phyloP scores from a whole-genome alignment of 768 basidiomycete genomes.

The Naganishia vishniacii region DNA sequence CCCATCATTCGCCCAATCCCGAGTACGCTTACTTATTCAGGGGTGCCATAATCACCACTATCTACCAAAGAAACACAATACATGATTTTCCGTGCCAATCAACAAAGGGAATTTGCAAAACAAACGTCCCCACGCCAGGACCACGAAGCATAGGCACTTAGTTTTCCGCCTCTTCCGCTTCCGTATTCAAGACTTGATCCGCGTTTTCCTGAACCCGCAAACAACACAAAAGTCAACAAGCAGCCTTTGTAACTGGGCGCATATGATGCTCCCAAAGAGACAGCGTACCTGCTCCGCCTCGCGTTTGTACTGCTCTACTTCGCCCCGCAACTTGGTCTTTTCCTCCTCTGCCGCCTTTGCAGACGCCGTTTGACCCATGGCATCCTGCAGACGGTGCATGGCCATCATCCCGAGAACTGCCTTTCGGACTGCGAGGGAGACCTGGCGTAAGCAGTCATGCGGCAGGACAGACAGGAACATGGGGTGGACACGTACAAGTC shows the following conservation, averaged over 20 bases:
- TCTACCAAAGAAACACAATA: no score
- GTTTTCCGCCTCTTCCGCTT: no score
- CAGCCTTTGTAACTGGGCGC: background rate
- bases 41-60: no score
- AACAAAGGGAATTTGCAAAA: no score
- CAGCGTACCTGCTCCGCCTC: slow-evolving; percentile 65
- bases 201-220: slow-evolving; percentile 1
- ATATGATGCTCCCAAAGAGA: background rate
- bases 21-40: no score
- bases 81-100: no score
- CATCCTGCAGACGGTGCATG: slow-evolving; percentile 63
- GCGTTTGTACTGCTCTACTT: slow-evolving; percentile 67
- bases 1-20: no score
- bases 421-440: slow-evolving; percentile 78
- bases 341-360: slow-evolving; percentile 48
- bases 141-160: no score
- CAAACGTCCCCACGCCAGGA: no score
- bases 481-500: slow-evolving; percentile 61
- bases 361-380: slow-evolving; percentile 22
- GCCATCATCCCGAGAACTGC: slow-evolving; percentile 82
- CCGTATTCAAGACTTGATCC: slow-evolving; percentile 16
- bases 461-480: no score
- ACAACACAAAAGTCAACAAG: background rate
- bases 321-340: slow-evolving; percentile 57
- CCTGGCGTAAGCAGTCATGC: no score